Evolutionary conservation across 352 stramenopile genomes (phyloP), one percentile per base, ranked within the genome.

Genomic region (Globisporangium camurandrum): DNA sequence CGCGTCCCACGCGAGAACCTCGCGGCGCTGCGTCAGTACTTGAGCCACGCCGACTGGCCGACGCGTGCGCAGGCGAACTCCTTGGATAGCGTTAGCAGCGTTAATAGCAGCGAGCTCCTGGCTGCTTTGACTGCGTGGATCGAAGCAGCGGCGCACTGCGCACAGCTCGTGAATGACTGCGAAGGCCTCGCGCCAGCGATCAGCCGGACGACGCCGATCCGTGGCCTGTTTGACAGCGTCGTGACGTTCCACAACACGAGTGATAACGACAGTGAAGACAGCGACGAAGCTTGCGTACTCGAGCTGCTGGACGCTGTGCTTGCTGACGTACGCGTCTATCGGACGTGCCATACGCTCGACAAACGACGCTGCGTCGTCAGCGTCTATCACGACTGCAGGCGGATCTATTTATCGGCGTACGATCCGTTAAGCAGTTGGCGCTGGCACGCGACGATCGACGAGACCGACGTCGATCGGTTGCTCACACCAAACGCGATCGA

Each of bases 351-450:
- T 38, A 47, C 48, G 10, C 61, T 93, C 2, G 56, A 74, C 23
- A 55, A 54, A 19, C 63, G 69, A 6, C 71, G 67, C 0, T 85
- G 73, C 24, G 51, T 93, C 11, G 44, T 91, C n/a, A 81, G 51
- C 10, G 60, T 93, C 20, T 87, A 69, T 27, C 82, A 88, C 39
- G 79, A 93, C 53, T 89, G 75, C 42, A 57, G 71, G 44, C 69
- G 71, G 30, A 58, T 89, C 23, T 93, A 71, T 42, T 76, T 86
- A 30, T 84, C 54, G 22, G 76, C 62, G 4, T 93, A 93, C 58
- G 74, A 85, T 7, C 79, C 82, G 0, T 51, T 49, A 1, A 69
- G 64, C 5, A 71, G 68, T 37, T 70, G 63, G 23, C 50, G 66
- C 7, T 89, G 79, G 78, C 64, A 81, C 27, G 66, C 64, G 3